Base-by-base conservation (phyloP, 768 basidiomycete species). In the Podaxis carcinomalis region DNA sequence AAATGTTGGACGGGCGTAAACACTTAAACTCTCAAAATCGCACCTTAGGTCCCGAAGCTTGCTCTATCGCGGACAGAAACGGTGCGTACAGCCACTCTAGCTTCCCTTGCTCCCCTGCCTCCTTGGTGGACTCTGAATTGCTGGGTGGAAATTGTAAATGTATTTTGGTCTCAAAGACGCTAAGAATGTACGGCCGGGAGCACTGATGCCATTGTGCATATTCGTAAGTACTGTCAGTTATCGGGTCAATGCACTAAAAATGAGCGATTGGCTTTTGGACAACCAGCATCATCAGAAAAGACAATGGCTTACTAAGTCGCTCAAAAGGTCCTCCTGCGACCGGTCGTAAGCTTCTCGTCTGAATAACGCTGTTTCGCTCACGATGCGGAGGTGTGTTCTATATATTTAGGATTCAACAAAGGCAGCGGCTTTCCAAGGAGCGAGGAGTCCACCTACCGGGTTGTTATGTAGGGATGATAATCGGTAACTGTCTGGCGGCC, bases 401-500 rank as follows among this genome's bases (percentile, higher is more conserved):
- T 42, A 36, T 27, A 1, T 28, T 35, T 28, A 25, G 49, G 32
- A 23, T 11, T 56, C 10, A 21, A 16, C 4, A 51, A 13, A 13
- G 47, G 47, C 32, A 16, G 35, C 35, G 32, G 50, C n/a, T n/a
- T 19, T 14, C 5, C 10, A 1, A 19, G 21, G 2, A 16, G 14
- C 19, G 13, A 6, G 19, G 10, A 42, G 27, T 32, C 55, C 6
- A 47, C 67, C 7, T 47, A 74, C 75, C 74, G 72, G 35, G 76
- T 75, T 19, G 74, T 66, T 37, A 78, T 65, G 39, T 75, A 75
- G 2, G 77, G 77, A 59, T 75, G 75, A 6, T 61, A 62, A n/a
- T 64, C 56, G 11, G 70, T 59, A 19, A 64, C 63, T 5, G 62
- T 63, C n/a, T 62, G 23, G 6, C 32, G 63, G 19, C 64, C 56